phyloP scores from a whole-genome alignment of 371 early-diverging fungal genomes.

The Mucor plumbeus region DNA sequence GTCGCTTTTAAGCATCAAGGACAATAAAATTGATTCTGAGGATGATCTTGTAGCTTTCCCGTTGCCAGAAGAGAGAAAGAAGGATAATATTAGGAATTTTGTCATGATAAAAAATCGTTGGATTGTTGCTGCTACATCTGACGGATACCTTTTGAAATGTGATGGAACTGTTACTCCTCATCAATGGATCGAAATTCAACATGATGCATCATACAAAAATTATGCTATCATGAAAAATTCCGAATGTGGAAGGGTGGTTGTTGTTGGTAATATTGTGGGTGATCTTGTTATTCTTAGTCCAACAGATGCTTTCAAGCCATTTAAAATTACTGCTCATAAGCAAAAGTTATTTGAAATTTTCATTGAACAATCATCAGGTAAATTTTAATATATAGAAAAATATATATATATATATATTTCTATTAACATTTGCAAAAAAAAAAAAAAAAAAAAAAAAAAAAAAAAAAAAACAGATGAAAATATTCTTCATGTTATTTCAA shows the following conservation, averaged over 20 bases:
- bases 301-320: slow-evolving; percentile 49
- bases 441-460: background rate
- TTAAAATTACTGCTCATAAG: slow-evolving; percentile 47
- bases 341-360: slow-evolving; percentile 60
- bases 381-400: background rate
- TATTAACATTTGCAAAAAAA: background rate
- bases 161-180: slow-evolving; percentile 25
- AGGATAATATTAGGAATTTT: slow-evolving; percentile 63
- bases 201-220: slow-evolving; percentile 28
- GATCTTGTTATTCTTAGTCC: slow-evolving; percentile 60
- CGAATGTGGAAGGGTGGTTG: slow-evolving; percentile 59
- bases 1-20: slow-evolving; percentile 60
- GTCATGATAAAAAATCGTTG: slow-evolving; percentile 41
- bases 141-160: slow-evolving; percentile 54
- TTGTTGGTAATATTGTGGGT: slow-evolving; percentile 64
- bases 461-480: slow-evolving; percentile 31
- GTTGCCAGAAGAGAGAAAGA: slow-evolving; percentile 25
- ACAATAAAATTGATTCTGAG: slow-evolving; percentile 62
- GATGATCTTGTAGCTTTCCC: slow-evolving; percentile 41
- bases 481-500: slow-evolving; percentile 49
- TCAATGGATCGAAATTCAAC: slow-evolving; percentile 37
- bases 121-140: slow-evolving; percentile 43
- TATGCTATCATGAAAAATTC: slow-evolving; percentile 68
- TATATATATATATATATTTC: too few relatives aligned
- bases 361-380: slow-evolving; percentile 44